Base-by-base conservation (phyloP, 495 filamentous ascomycete genomes). In the Chaetomium cochliodes region DNA sequence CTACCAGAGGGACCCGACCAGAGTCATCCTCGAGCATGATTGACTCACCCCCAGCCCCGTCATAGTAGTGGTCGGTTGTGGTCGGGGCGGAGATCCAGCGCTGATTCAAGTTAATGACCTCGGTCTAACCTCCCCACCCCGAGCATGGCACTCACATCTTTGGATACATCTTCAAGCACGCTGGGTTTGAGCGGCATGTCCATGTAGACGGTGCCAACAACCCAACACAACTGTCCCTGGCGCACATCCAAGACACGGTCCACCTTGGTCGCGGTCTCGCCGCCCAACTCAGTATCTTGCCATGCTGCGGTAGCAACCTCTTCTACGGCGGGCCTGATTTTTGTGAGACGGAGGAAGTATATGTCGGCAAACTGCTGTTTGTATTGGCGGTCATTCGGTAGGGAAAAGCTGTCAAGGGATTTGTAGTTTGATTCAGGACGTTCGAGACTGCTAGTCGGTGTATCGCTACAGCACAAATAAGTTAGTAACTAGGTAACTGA, bases 111-210 rank as follows among this genome's bases (percentile, higher is more conserved):
- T 69, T n/a, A 66, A 52, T n/a, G 18, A 12, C 6, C 4, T 2
- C 2, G 5, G 8, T 20, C 4, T 33, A 33, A 13, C 2, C 20
- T 15, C 16, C 44, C 5, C 28, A 30, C 28, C 28, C 28, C 3
- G 9, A 25, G 6, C 56, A 16, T 23, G 20, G 3, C 18, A 81
- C 87, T 64, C 75, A 92, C 91, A 74, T 98, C 92, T 77, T 96
- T 96, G 6, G 89, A 88, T 37, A 99, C 86, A 68, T 99, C 96
- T 26, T 97, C 93, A 39, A 99, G 80, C 78, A 99, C 92, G 71
- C 97, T 97, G 0, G 96, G 96, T 75, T 99, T 99, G 69, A 97
- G 73, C 18, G 90, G 88, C 92, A 98, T 91, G 64, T 97, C 93
- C 88, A 97, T 96, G 66, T 94, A 99, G 33, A 97, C 86, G 0